These are phyloP conservation scores for Leishmania turanica DNA, from an alignment of 208 protist genomes.

Conservation along the genomic window DNA sequence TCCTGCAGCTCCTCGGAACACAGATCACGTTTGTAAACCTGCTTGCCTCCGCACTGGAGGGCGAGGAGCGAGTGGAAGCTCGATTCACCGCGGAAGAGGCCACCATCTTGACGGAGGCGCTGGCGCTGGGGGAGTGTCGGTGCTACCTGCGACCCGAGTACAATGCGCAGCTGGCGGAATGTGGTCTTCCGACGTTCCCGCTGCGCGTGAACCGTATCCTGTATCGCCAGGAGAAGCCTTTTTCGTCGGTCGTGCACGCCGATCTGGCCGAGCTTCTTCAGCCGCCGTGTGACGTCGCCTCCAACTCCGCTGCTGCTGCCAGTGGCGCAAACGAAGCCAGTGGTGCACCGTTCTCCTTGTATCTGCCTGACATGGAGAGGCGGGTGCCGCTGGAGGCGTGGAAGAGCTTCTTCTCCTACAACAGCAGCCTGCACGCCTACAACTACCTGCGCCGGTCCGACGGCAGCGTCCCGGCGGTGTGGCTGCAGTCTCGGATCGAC, in stretches of 20 bases:
- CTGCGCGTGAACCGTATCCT: constrained; percentile 48
- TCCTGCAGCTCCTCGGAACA: constrained; percentile 64
- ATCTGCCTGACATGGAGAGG: constrained; percentile 7
- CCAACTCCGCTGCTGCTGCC: background rate
- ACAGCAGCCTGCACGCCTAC: constrained; percentile 76
- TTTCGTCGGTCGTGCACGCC: constrained; percentile 63
- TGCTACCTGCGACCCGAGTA: constrained; percentile 45
- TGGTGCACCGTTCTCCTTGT: constrained; percentile 24
- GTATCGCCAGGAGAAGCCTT: constrained; percentile 50
- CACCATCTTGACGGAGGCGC: constrained; percentile 56
- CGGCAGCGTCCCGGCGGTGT: constrained; percentile 48
- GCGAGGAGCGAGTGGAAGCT: constrained; percentile 74
- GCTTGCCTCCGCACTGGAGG: constrained; percentile 55
- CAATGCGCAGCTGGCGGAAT: constrained; percentile 36
- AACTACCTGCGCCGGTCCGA: constrained; percentile 78
- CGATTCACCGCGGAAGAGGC: constrained; percentile 59
- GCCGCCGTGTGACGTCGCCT: background rate
- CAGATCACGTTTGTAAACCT: constrained; percentile 75
- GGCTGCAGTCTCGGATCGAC: constrained; percentile 42
- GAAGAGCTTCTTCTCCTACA: constrained; percentile 53
- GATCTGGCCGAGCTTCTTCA: constrained; percentile 40
- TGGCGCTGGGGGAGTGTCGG: constrained; percentile 81
- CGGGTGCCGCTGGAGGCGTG: constrained; percentile 18
- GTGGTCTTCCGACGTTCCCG: constrained; percentile 35
- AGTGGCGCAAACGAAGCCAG: background rate